Conservation (phyloP, 2,329 filamentous ascomycete genomes). For the Colletotrichum falcatum region DNA sequence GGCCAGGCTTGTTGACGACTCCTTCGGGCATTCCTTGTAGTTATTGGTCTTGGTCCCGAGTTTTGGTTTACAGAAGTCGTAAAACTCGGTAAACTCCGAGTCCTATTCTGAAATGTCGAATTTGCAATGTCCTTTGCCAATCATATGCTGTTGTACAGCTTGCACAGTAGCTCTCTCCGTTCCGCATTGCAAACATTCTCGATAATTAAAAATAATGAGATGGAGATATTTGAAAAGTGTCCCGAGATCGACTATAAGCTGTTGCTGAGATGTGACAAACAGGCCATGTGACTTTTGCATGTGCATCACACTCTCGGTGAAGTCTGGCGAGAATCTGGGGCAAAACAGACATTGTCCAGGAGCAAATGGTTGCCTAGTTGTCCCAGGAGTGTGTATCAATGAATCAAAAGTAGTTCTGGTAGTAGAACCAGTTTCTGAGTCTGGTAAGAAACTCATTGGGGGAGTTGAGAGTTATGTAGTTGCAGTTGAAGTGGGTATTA, state of each 20-base stretch:
- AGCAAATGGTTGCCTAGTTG: slow-evolving; percentile 42
- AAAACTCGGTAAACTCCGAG: slow-evolving; percentile 56
- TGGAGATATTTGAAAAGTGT: slow-evolving; percentile 61
- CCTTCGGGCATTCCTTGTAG: background rate
- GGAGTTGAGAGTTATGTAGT: background rate
- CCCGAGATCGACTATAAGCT: slow-evolving; percentile 58
- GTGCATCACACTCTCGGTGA: slow-evolving; percentile 56
- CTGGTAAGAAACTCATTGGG: background rate
- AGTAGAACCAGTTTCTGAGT: background rate
- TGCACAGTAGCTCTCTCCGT: slow-evolving; percentile 55
- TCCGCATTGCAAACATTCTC: slow-evolving; percentile 64
- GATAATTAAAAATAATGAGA: slow-evolving; percentile 60
- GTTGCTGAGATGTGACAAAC: slow-evolving; percentile 52
- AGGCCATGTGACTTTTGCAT: slow-evolving; percentile 63
- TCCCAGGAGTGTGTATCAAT: background rate
- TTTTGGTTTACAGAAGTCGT: slow-evolving; percentile 40
- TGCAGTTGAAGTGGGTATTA: background rate
- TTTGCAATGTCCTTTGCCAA: slow-evolving; percentile 60
- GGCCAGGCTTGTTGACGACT: background rate
- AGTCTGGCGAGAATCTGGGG: slow-evolving; percentile 43
- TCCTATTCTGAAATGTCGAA: slow-evolving; percentile 52
- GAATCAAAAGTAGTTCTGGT: background rate
- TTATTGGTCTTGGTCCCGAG: slow-evolving; percentile 41
- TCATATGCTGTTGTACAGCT: slow-evolving; percentile 64
- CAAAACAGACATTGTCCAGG: slow-evolving; percentile 59